Conservation (phyloP, 192 early-diverging fungal genomes). For the Coemansia sp. region DNA sequence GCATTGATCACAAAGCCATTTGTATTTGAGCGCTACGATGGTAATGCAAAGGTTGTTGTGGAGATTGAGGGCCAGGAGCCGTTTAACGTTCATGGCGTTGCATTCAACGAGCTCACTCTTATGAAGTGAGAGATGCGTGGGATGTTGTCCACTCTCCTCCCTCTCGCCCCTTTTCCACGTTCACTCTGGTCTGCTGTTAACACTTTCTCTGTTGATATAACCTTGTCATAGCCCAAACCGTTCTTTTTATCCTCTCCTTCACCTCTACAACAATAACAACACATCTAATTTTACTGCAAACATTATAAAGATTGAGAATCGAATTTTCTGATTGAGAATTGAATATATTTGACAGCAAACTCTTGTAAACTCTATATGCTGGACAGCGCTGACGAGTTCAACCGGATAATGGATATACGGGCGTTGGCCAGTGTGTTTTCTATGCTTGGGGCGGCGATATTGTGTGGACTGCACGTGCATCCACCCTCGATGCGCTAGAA, state of each 20-base stretch:
- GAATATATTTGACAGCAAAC: too few species aligned
- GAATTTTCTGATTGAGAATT: too few species aligned
- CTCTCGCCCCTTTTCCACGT: too few species aligned
- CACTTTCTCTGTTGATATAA: neutral
- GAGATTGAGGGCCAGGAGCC: constrained; percentile 64
- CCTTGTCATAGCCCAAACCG: neutral
- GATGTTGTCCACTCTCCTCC: too few species aligned
- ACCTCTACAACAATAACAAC: neutral
- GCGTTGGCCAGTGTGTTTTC: too few species aligned
- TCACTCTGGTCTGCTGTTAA: neutral
- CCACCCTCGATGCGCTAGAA: too few species aligned
- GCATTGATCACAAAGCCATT: constrained; percentile 91
- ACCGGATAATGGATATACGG: too few species aligned
- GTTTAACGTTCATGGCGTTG: constrained; percentile 61
- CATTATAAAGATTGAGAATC: too few species aligned
- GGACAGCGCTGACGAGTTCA: too few species aligned
- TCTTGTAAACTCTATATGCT: too few species aligned
- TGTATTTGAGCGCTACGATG: constrained; percentile 89
- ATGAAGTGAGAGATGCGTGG: constrained; percentile 34
- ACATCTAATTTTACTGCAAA: constrained; percentile 1
- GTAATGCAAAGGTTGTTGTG: constrained; percentile 67
- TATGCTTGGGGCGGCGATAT: too few species aligned
- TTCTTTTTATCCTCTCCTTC: neutral
- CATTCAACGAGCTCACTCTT: constrained; percentile 85
- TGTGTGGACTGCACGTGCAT: too few species aligned